Conservation (phyloP, 1,284 basidiomycete species). For the Ceratorhiza oryzae-sativae region DNA sequence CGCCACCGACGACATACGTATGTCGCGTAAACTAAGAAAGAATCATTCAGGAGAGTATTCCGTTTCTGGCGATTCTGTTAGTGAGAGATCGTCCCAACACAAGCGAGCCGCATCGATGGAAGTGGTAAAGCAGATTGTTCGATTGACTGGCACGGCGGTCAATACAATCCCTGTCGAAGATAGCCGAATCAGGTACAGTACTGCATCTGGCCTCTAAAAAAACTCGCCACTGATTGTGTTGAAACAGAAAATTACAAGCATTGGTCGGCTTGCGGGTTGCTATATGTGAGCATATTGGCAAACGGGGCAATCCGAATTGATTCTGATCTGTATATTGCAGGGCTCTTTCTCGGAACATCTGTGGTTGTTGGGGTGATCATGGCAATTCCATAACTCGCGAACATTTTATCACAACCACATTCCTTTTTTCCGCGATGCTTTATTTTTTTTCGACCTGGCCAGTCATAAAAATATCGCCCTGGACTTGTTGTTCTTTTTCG, state of each 20-base stretch:
- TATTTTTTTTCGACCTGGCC: slow-evolving; percentile 1
- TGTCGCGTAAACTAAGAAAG: background rate
- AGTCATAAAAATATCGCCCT: slow-evolving; percentile 5
- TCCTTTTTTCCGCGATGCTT: background rate
- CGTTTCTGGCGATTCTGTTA: background rate
- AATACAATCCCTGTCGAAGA: slow-evolving; percentile 41
- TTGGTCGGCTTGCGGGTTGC: slow-evolving; percentile 25
- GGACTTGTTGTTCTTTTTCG: slow-evolving; percentile 10
- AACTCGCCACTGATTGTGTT: slow-evolving; percentile 11
- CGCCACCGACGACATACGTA: background rate
- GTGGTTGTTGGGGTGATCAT: slow-evolving; percentile 35
- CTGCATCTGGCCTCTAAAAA: background rate
- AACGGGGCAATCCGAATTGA: background rate
- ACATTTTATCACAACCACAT: background rate
- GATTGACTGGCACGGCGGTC: slow-evolving; percentile 41
- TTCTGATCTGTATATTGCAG: background rate
- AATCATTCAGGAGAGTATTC: slow-evolving; percentile 9
- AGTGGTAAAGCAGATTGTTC: slow-evolving; percentile 22
- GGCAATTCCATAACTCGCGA: slow-evolving; percentile 28
- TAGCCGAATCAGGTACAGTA: slow-evolving; percentile 20
- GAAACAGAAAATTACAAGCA: slow-evolving; percentile 32
- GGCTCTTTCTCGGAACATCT: slow-evolving; percentile 38
- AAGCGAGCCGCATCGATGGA: background rate
- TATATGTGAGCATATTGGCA: slow-evolving; percentile 10
- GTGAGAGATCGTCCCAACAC: background rate